Conservation (phyloP, 768 basidiomycete genomes). For the Chalciporus pseudorubinellus region DNA sequence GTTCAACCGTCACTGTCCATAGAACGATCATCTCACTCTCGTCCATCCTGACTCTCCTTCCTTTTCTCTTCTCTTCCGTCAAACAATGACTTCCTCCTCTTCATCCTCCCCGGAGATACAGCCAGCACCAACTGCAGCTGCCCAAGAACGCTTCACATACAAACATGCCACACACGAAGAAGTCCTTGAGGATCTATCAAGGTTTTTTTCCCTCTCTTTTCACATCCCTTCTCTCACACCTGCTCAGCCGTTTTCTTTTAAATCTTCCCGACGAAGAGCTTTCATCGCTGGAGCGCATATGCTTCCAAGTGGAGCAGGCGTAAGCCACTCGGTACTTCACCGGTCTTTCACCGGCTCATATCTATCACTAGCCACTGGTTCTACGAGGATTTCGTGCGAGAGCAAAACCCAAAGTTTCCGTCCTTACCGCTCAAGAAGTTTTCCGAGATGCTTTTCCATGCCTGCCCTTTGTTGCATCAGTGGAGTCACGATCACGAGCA, state of each 20-base stretch:
- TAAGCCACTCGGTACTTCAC: conserved; percentile 42
- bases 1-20: conserved; percentile 26
- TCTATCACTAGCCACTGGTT: conserved; percentile 84
- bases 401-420: conserved; percentile 83
- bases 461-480: conserved; percentile 77
- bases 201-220: conserved; percentile 43
- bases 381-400: conserved; percentile 98
- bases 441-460: conserved; percentile 85
- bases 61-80: conserved; percentile 25
- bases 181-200: conserved; percentile 88
- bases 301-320: conserved; percentile 99
- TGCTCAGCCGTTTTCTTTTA: conserved; percentile 84
- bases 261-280: conserved; percentile 95
- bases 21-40: conserved; percentile 33
- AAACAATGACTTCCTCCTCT: conserved; percentile 69
- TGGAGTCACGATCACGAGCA: conserved; percentile 85
- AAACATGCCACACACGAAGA: conserved; percentile 79
- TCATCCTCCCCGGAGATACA: conserved; percentile 76
- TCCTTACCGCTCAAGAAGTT: conserved; percentile 89
- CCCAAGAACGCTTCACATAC: conserved; percentile 48
- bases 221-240: conserved; percentile 12
- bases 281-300: conserved; percentile 86
- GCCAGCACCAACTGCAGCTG: conserved; percentile 41
- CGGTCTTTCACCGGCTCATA: conserved; percentile 13
- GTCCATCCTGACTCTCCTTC: conserved; percentile 26